Evolutionary conservation across 495 filamentous ascomycete genomes (phyloP), one percentile per base, ranked within the genome.

Genomic region (Aspergillus biplanus): DNA sequence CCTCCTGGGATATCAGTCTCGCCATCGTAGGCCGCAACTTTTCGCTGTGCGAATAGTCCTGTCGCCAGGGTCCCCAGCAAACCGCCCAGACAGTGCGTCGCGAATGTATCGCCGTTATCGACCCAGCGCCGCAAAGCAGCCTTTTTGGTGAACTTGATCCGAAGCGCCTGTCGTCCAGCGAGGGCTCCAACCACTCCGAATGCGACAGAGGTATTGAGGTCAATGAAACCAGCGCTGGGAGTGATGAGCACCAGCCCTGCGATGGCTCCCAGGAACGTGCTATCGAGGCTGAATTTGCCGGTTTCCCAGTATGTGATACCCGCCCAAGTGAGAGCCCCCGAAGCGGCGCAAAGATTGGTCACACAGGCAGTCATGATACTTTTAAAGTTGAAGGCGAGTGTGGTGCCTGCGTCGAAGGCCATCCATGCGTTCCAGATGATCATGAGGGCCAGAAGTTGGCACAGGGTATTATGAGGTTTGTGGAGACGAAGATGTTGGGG

Each of bases 391-490:
- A 78, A 64, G 1, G 66, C 67, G 7, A 84, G 71, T 0, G 78
- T 80, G 1, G 80, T 81, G 12, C 82, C 82, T 2, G 79, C 82
- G 65, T 86, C 85, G 71, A 87, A 87, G 46, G 82, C 81, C 35
- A 81, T 72, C 81, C 81, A 84, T 13, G 80, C 76, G 62, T 83
- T 81, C 83, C 83, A 86, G 62, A 85, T 82, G 52, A 83, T 74
- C 55, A 82, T 72, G 12, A 82, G 80, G 6, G 82, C 80, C 11
- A 85, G 69, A 44, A 85, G 79, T 56, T 82, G 78, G 60, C 73
- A 78, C 55, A 81, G 73, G 42, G 73, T 71, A 55, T 82, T 84
- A 44, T 81, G 78, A 0, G 81, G 81, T 16, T 77, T 71, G 66
- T 82, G 80, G 31, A 82, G 75, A 11, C 65, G 66, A n/a, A 80